These are phyloP conservation scores for Lactarius hatsudake DNA, from an alignment of 768 basidiomycete species.

Conservation along the genomic window DNA sequence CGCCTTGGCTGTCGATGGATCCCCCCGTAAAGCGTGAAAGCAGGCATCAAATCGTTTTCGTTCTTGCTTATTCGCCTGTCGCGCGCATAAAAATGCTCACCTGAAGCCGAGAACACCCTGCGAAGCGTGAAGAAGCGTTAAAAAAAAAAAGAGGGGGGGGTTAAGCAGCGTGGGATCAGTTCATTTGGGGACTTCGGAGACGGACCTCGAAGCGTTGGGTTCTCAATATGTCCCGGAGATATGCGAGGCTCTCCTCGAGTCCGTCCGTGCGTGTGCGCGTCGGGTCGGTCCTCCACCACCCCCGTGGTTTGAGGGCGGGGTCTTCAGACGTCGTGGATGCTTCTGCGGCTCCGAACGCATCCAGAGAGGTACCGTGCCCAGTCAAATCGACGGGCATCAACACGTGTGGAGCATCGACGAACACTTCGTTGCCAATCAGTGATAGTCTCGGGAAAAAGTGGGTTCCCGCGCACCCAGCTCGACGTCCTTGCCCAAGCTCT, in stretches of 20 bases:
- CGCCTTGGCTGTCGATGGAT: constrained; percentile 59
- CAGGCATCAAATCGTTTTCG: constrained; percentile 17
- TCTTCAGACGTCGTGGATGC: constrained; percentile 38
- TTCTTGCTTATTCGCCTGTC: not conserved
- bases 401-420: constrained; percentile 67
- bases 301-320: constrained; percentile 56
- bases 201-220: constrained; percentile 65
- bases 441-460: not conserved
- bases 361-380: constrained; percentile 33
- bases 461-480: constrained; percentile 53
- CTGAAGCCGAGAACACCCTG: constrained; percentile 83
- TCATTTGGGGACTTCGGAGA: constrained; percentile 18
- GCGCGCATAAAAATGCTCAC: constrained; percentile 34
- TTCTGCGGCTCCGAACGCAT: constrained; percentile 43
- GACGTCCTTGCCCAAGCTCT: constrained; percentile 56
- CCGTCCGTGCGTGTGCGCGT: constrained; percentile 53
- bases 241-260: constrained; percentile 53
- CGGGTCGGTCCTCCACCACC: constrained; percentile 65
- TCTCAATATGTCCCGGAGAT: constrained; percentile 55
- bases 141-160: not conserved
- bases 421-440: constrained; percentile 47
- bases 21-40: not conserved
- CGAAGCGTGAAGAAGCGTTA: constrained; percentile 8
- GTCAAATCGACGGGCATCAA: constrained; percentile 63
- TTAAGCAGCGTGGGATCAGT: constrained; percentile 15